Conservation (phyloP, 129 eudicot species). For the Gnaphalium uliginosum region DNA sequence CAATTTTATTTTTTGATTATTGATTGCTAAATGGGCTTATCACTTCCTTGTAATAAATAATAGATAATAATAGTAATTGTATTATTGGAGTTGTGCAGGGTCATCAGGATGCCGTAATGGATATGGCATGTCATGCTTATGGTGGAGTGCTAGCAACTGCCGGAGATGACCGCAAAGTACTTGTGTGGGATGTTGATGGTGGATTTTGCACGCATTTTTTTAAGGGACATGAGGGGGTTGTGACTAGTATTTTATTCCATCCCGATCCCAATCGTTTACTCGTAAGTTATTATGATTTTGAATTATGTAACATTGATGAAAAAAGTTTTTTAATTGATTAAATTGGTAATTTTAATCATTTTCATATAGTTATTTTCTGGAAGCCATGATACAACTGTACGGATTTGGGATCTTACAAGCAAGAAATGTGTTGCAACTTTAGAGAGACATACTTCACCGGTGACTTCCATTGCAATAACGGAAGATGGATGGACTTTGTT, state of each 20-base stretch:
- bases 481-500: constrained; percentile 89
- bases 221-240: constrained; percentile 84
- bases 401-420: constrained; percentile 79
- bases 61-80: neutral
- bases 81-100: constrained; percentile 49
- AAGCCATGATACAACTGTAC: constrained; percentile 74
- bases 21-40: neutral
- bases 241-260: constrained; percentile 69
- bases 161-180: constrained; percentile 82
- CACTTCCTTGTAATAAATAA: neutral
- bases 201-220: constrained; percentile 87
- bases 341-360: neutral
- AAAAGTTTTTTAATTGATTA: neutral
- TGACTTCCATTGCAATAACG: constrained; percentile 77
- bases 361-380: constrained; percentile 67
- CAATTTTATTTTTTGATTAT: neutral
- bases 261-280: constrained; percentile 66
- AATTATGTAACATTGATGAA: neutral
- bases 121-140: constrained; percentile 85
- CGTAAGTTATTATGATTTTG: constrained; percentile 42
- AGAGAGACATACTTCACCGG: constrained; percentile 77
- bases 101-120: constrained; percentile 84
- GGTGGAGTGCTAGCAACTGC: constrained; percentile 93
- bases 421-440: constrained; percentile 72
- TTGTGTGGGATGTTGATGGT: constrained; percentile 95